These are phyloP conservation scores for Acacia crassicarpa DNA, from an alignment of 306 rosid genomes.

Conservation along the genomic window DNA sequence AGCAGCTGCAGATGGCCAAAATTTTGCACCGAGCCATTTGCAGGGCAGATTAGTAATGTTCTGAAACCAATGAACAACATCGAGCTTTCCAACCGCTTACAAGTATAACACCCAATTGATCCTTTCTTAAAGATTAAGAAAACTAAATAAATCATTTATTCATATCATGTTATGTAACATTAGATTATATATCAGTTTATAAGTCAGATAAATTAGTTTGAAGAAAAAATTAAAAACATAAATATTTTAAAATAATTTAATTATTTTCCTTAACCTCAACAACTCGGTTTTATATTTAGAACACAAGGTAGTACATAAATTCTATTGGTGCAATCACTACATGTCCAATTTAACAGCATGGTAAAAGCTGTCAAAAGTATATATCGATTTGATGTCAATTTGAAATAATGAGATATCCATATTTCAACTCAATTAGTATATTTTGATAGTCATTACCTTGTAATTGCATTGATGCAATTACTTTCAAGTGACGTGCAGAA, in stretches of 20 bases:
- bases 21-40: background rate
- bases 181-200: no score
- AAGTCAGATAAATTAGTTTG: no score
- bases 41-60: background rate
- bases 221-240: no score
- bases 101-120: background rate
- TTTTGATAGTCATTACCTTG: background rate
- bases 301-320: background rate
- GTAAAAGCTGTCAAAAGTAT: background rate
- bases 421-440: background rate
- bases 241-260: no score
- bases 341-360: background rate
- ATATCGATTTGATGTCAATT: background rate
- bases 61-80: background rate
- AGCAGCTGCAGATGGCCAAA: background rate
- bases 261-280: no score
- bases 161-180: no score
- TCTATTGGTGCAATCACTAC: background rate
- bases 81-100: background rate
- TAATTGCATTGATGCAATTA: background rate
- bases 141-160: no score
- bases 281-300: no score
- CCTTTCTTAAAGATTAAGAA: no score
- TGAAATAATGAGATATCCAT: background rate
- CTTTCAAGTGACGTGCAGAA: background rate